Percentiles rank a stretch among this genome's conserved stretches.
Evolutionary conservation across 208 protist species (phyloP).

Genomic region (Acanthamoeba sp.): DNA sequence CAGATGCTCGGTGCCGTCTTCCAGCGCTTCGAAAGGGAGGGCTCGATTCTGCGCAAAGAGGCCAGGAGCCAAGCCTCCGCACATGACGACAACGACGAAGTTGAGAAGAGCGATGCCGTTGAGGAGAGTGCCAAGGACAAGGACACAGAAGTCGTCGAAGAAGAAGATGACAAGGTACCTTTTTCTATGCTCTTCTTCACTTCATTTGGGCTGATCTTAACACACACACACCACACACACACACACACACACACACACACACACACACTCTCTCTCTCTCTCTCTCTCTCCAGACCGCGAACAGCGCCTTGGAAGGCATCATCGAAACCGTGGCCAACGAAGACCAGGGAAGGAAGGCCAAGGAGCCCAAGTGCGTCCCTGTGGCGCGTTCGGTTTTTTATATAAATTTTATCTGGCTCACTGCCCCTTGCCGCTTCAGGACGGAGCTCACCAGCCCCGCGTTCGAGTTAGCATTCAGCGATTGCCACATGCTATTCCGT

Average conservation of each 20-base stretch:
- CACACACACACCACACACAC: too few species aligned
- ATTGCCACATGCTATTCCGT: slow-evolving; percentile 86
- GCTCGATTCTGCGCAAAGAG: not conserved
- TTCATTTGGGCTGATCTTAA: too few species aligned
- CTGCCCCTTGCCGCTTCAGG: not conserved
- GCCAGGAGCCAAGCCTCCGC: not conserved
- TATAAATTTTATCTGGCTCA: not conserved
- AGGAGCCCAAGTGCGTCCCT: not conserved
- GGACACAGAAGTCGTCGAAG: not conserved
- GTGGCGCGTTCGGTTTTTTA: not conserved
- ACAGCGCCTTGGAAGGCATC: not conserved
- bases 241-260: too few species aligned
- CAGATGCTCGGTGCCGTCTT: slow-evolving; percentile 88
- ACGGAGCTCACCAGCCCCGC: slow-evolving; percentile 21
- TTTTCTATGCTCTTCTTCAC: not conserved
- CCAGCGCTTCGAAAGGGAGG: slow-evolving; percentile 75
- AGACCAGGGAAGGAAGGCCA: not conserved
- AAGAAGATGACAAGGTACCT: not conserved
- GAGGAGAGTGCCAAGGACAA: not conserved
- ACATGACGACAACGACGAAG: not conserved
- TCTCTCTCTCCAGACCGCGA: too few species aligned
- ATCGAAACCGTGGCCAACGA: not conserved
- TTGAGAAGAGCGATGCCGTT: not conserved
- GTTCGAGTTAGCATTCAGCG: slow-evolving; percentile 59
- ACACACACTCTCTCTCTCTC: too few species aligned